Base-by-base conservation (phyloP, 805 yeast species). In the Yamadazyma kitorensis region DNA sequence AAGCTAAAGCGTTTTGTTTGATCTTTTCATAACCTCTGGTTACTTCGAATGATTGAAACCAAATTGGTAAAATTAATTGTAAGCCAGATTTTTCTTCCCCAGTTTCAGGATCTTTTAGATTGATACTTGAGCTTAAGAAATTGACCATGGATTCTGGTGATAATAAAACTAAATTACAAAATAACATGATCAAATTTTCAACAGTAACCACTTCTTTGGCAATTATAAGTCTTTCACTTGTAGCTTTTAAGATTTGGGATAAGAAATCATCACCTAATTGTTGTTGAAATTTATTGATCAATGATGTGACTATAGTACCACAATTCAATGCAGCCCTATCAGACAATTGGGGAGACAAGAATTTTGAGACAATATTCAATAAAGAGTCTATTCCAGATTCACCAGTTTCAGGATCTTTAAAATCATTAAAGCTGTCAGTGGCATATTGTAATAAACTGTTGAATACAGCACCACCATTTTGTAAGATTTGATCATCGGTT, bases 281-380 rank as follows among this genome's bases (percentile, higher is more conserved):
- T 6, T 55, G 39, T 34, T 64, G 68, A 34, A 62, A 80, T 39
- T 72, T 73, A 13, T 74, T 73, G 23, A 85, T 67, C 21, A 82
- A 64, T 0, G 82, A 72, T 8, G 74, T 66, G 2, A 84, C 78
- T 15, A 85, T 72, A 6, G 71, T 62, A 9, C 91, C 97, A 27
- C 86, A 75, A 38, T 84, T 82, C 59, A 80, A 69, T 1, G 94
- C 89, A 0, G 95, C 96, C 27, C 82, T 74, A 46, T 88, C 97
- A 11, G 83, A 73, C 37, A 85, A 64, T 6, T 69, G 68, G 1
- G 95, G 86, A 1, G 84, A 76, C 20, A 91, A 68, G 33, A 87
- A 74, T 48, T 79, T 79, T 3, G 85, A 75, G 2, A 82, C 78
- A 10, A 83, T 75, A 20, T 71, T 67, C 12, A 93, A 60, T n/a